Conservation (phyloP, 2,329 filamentous ascomycete species). For the Trichophyton benhamiae region DNA sequence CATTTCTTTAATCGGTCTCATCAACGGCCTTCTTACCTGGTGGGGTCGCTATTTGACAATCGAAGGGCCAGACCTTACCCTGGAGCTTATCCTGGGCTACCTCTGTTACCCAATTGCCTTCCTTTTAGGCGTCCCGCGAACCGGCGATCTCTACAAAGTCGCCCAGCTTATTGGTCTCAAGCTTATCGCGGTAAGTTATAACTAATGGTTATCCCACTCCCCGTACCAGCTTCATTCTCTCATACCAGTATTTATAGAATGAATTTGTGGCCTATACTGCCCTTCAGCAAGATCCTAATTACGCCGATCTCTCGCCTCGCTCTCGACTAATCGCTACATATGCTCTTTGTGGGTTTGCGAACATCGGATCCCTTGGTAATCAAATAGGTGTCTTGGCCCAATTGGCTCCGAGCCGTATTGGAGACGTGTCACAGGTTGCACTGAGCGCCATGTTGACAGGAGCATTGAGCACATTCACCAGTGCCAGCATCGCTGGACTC, state of each 20-base stretch:
- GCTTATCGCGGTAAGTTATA: conserved; percentile 52
- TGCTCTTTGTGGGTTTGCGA: conserved; percentile 69
- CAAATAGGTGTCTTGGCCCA: conserved; percentile 81
- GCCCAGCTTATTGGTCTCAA: conserved; percentile 72
- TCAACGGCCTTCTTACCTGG: conserved; percentile 70
- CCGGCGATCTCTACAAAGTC: conserved; percentile 55
- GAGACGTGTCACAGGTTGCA: conserved; percentile 64
- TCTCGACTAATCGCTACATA: conserved; percentile 76
- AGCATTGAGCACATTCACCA: conserved; percentile 65
- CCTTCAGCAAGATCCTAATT: conserved; percentile 43
- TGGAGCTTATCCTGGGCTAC: conserved; percentile 67
- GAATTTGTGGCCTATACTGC: conserved; percentile 62
- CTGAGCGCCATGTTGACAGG: conserved; percentile 67
- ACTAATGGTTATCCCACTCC: conserved; percentile 9
- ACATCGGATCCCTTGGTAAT: conserved; percentile 75
- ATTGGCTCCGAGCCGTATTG: conserved; percentile 59
- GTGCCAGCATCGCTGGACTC: conserved; percentile 65
- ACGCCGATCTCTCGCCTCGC: conserved; percentile 51
- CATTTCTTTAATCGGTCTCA: conserved; percentile 60
- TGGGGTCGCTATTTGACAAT: conserved; percentile 71
- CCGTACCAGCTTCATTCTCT: conserved; percentile 7
- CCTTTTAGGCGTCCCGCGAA: conserved; percentile 63
- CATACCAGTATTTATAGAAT: conserved; percentile 38
- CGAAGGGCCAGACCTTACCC: conserved; percentile 54
- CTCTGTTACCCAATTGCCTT: conserved; percentile 66